Conservation (phyloP, 164 flowering plant genomes). For the Vitis riparia region DNA sequence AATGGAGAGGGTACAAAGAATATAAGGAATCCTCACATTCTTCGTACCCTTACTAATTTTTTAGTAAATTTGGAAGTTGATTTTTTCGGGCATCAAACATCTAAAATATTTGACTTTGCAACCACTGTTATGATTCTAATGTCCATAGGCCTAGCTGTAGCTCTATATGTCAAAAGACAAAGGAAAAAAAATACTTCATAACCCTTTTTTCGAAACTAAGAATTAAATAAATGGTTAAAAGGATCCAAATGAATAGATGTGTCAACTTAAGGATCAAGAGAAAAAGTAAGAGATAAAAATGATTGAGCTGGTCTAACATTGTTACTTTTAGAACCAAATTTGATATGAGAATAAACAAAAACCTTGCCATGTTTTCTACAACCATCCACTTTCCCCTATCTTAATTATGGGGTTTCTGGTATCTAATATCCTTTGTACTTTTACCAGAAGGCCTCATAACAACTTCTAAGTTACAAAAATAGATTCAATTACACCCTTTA, state of each 20-base stretch:
- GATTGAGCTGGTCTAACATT: not conserved
- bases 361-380: slow-evolving; percentile 88
- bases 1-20: too few species aligned
- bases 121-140: not conserved
- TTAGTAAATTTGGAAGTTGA: too few species aligned
- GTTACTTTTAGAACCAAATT: slow-evolving; percentile 82
- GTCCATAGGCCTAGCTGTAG: not conserved
- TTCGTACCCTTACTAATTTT: too few species aligned
- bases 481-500: slow-evolving; percentile 84
- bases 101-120: not conserved
- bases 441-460: slow-evolving; percentile 60
- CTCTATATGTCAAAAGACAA: not conserved
- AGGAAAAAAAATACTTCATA: too few species aligned
- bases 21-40: too few species aligned
- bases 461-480: slow-evolving; percentile 82
- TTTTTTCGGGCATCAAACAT: too few species aligned
- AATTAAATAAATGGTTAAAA: not conserved
- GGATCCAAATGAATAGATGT: not conserved
- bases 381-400: slow-evolving; percentile 95
- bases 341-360: slow-evolving; percentile 76
- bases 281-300: not conserved
- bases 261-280: not conserved
- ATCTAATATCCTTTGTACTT: slow-evolving; percentile 40
- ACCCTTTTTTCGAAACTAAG: not conserved
- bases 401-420: slow-evolving; percentile 56